Percentiles rank a stretch among this genome's conserved stretches.
phyloP scores from a whole-genome alignment of 2,329 filamentous ascomycete species.

The Penicillium sp. region DNA sequence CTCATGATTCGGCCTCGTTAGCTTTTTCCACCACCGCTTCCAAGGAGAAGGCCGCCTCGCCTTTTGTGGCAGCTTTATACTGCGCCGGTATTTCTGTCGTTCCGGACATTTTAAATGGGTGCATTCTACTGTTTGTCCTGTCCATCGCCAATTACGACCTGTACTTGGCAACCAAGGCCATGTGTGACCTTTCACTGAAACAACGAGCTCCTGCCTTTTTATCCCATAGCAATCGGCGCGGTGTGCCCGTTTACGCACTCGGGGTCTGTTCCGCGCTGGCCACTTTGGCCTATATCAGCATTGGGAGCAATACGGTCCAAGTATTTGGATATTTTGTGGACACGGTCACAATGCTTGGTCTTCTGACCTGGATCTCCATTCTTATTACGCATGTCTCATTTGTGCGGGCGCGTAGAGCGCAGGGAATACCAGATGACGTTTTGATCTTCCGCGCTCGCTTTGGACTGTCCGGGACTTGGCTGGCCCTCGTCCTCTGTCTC shows the following conservation, averaged over 20 bases:
- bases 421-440: constrained; percentile 50
- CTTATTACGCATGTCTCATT: constrained; percentile 62
- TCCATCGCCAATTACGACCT: constrained; percentile 70
- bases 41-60: constrained; percentile 55
- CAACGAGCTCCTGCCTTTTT: constrained; percentile 65
- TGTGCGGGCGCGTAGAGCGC: constrained; percentile 55
- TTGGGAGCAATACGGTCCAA: constrained; percentile 49
- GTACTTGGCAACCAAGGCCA: constrained; percentile 64
- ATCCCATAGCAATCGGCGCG: constrained; percentile 60
- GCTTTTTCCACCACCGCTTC: constrained; percentile 42
- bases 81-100: constrained; percentile 58
- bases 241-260: constrained; percentile 64
- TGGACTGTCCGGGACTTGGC: constrained; percentile 61
- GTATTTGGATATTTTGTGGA: constrained; percentile 62
- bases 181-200: constrained; percentile 67
- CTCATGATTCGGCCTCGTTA: constrained; percentile 58
- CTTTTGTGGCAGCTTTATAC: constrained; percentile 67
- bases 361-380: constrained; percentile 62
- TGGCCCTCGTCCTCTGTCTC: constrained; percentile 61
- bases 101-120: constrained; percentile 64
- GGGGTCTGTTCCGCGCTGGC: constrained; percentile 55
- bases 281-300: constrained; percentile 62
- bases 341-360: constrained; percentile 59
- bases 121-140: constrained; percentile 68
- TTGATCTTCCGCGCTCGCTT: constrained; percentile 64